phyloP scores from a whole-genome alignment of 139 green algal species.

The Chlamydomonas sphaeroides region DNA sequence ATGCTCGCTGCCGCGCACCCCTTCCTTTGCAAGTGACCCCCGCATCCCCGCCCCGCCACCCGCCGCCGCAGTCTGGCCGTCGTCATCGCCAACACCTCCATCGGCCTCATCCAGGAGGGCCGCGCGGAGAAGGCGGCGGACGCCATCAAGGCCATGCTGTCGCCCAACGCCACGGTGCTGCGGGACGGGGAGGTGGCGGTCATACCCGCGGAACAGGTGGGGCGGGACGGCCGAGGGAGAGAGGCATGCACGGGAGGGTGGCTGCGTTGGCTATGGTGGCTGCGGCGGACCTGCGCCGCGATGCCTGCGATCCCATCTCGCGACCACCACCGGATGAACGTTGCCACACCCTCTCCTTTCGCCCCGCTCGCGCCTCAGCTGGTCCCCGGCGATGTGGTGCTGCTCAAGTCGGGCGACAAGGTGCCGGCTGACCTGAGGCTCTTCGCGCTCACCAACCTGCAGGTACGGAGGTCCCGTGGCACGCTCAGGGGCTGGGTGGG shows the following conservation, averaged over 20 bases:
- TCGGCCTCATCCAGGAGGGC: conserved; percentile 49
- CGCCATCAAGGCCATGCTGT: conserved; percentile 59
- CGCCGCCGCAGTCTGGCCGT: background rate
- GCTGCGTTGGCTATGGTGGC: too few relatives aligned
- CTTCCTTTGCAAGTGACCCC: too few relatives aligned
- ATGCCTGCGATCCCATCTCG: too few relatives aligned
- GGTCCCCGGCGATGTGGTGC: background rate
- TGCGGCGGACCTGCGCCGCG: too few relatives aligned
- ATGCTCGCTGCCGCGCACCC: too few relatives aligned
- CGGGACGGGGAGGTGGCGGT: conserved; percentile 42
- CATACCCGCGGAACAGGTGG: conserved; percentile 58
- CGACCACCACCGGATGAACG: too few relatives aligned
- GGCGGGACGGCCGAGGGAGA: too few relatives aligned
- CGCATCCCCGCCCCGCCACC: background rate
- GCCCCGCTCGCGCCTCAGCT: too few relatives aligned
- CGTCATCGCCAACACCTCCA: too few relatives aligned
- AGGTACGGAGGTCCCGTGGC: conserved; percentile 59
- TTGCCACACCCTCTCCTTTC: too few relatives aligned
- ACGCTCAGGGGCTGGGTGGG: too few relatives aligned
- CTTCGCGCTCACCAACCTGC: conserved; percentile 63
- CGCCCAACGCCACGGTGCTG: conserved; percentile 47
- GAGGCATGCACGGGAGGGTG: too few relatives aligned
- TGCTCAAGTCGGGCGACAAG: background rate
- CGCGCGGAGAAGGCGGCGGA: conserved; percentile 54
- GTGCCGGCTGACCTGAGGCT: conserved; percentile 79